A percentile compares a stretch with the other conserved stretches of the same genome.
phyloP scores from a whole-genome alignment of 208 protist species.

The Acanthamoeba royreba region DNA sequence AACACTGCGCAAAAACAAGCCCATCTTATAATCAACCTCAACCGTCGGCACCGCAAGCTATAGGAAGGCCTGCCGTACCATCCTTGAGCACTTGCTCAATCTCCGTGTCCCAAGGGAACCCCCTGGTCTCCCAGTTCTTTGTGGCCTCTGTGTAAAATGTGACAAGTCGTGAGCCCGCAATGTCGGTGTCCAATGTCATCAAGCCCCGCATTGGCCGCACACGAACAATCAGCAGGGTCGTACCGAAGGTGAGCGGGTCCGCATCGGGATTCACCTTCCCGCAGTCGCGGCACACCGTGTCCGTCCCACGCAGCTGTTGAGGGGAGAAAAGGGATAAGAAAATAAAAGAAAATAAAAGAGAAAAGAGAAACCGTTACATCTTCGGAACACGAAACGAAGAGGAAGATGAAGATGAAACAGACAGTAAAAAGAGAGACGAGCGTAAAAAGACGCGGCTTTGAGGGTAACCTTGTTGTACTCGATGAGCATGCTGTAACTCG shows the following conservation, averaged over 20 bases:
- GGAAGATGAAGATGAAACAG: neutral
- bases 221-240: neutral
- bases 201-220: too few relatives aligned
- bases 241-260: neutral
- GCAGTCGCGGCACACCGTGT: neutral
- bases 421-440: neutral
- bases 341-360: too few relatives aligned
- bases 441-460: too few relatives aligned
- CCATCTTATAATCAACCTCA: neutral
- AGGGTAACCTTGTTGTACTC: neutral
- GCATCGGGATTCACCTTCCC: neutral
- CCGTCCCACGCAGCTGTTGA: neutral
- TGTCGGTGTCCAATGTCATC: too few relatives aligned
- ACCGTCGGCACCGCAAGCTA: neutral
- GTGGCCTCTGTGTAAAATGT: neutral
- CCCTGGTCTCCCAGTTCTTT: neutral
- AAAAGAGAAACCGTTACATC: too few relatives aligned
- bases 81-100: neutral
- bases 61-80: neutral
- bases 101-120: neutral
- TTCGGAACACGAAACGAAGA: neutral
- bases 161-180: too few relatives aligned
- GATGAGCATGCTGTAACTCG: neutral
- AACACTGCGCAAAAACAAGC: constrained; percentile 3
- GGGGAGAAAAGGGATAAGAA: too few relatives aligned